Conservation (phyloP, 768 basidiomycete species). For the Leccinum aurantiacum region DNA sequence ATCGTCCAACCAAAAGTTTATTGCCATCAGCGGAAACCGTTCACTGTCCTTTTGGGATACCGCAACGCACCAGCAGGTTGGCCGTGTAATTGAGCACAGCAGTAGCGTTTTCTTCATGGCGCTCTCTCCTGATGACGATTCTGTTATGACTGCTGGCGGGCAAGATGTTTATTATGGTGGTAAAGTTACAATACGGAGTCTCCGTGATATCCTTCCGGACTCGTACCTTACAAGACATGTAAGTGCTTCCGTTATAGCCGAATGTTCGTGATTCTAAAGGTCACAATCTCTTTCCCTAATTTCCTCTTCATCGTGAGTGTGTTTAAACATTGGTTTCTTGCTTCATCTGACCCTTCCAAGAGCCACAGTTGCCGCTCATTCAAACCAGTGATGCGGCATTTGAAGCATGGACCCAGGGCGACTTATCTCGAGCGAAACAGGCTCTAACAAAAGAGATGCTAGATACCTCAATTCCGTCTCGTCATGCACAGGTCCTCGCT, state of each 20-base stretch:
- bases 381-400: not conserved
- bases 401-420: not conserved
- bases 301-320: not conserved
- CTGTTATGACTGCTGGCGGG: not conserved
- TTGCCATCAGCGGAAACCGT: not conserved
- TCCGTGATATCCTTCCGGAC: not conserved
- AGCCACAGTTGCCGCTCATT: not conserved
- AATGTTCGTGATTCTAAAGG: not conserved
- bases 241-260: not conserved
- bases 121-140: not conserved
- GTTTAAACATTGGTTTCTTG: accelerated
- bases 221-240: slow-evolving; percentile 1
- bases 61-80: not conserved
- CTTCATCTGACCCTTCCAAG: not conserved
- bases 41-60: not conserved
- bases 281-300: too few relatives aligned
- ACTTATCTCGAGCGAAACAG: not conserved
- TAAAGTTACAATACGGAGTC: not conserved
- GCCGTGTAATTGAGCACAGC: not conserved
- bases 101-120: not conserved
- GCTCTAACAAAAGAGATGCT: not conserved
- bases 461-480: not conserved
- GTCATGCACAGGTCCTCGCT: too few relatives aligned
- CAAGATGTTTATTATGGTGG: not conserved
- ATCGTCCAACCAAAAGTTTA: not conserved